A percentile compares a stretch with the other conserved stretches of the same genome.
phyloP scores from a whole-genome alignment of 208 protist genomes.

The Leishmania lainsoni region DNA sequence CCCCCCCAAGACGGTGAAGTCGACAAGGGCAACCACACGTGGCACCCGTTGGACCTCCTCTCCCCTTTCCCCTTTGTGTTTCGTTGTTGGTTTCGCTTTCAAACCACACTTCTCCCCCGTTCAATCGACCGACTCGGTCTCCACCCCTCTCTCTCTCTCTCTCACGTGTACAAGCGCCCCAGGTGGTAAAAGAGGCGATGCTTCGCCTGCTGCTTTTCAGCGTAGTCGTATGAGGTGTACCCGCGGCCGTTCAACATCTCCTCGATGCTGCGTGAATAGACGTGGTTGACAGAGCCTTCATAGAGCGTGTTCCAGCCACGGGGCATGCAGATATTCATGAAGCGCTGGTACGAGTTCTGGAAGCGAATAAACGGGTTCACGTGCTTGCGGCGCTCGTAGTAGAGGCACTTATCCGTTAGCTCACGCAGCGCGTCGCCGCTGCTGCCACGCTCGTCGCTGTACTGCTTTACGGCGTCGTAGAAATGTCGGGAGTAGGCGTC shows the following conservation, averaged over 20 bases:
- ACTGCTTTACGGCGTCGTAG: conserved; percentile 89
- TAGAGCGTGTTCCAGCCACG: conserved; percentile 71
- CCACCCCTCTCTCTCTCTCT: background rate
- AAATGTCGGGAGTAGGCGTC: conserved; percentile 86
- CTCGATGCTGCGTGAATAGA: conserved; percentile 86
- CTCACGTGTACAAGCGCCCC: conserved; percentile 83
- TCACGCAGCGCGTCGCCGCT: conserved; percentile 82
- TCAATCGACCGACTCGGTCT: background rate
- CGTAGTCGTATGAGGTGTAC: conserved; percentile 90
- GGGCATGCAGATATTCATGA: conserved; percentile 69
- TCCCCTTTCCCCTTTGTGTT: background rate
- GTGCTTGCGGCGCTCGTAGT: conserved; percentile 86
- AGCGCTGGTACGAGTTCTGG: conserved; percentile 79
- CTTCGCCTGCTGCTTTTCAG: conserved; percentile 89
- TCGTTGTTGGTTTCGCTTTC: background rate
- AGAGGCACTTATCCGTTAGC: conserved; percentile 85
- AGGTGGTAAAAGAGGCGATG: conserved; percentile 80
- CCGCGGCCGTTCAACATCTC: conserved; percentile 88
- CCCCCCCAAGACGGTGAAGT: background rate
- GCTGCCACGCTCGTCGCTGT: conserved; percentile 83
- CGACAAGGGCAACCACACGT: background rate
- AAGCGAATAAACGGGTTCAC: conserved; percentile 73
- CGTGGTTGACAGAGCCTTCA: conserved; percentile 78
- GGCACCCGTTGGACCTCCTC: background rate
- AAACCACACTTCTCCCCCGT: background rate